phyloP scores from a whole-genome alignment of 1,284 basidiomycete genomes.

The Calocybe gambosa region DNA sequence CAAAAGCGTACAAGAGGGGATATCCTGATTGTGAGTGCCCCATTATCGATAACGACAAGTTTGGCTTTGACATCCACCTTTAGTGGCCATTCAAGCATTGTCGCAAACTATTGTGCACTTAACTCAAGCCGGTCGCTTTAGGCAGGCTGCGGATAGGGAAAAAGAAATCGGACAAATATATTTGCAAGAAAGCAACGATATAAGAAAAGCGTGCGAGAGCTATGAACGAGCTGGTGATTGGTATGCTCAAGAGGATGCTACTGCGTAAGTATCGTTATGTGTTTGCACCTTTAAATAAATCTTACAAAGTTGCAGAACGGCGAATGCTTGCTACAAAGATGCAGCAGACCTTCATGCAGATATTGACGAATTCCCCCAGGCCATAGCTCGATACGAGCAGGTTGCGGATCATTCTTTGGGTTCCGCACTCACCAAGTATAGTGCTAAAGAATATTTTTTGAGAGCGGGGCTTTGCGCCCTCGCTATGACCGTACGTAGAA shows the following conservation, averaged over 20 bases:
- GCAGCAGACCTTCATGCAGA: conserved; percentile 94
- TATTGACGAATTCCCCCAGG: conserved; percentile 78
- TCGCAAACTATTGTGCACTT: conserved; percentile 82
- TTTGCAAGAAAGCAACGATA: conserved; percentile 70
- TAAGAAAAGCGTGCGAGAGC: conserved; percentile 82
- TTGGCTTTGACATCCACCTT: conserved; percentile 8
- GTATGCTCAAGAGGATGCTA: conserved; percentile 96
- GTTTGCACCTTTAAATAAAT: conserved; percentile 4
- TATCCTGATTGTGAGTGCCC: conserved; percentile 68
- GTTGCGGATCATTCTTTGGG: conserved; percentile 85
- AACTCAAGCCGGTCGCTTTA: conserved; percentile 83
- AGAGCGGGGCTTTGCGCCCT: conserved; percentile 85
- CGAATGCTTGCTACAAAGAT: conserved; percentile 93
- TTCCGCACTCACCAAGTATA: conserved; percentile 92
- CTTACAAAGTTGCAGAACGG: conserved; percentile 57
- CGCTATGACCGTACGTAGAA: conserved; percentile 66
- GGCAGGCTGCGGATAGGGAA: conserved; percentile 96
- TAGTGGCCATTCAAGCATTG: conserved; percentile 91
- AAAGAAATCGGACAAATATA: conserved; percentile 95
- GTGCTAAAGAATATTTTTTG: conserved; percentile 97
- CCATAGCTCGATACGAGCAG: conserved; percentile 85
- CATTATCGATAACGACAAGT: conserved; percentile 1
- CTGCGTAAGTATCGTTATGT: conserved; percentile 63
- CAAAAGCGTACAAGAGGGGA: conserved; percentile 88
- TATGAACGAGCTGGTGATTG: conserved; percentile 94